phyloP scores from a whole-genome alignment of 176 grass and related monocot genomes.

The Juncus inflexus region DNA sequence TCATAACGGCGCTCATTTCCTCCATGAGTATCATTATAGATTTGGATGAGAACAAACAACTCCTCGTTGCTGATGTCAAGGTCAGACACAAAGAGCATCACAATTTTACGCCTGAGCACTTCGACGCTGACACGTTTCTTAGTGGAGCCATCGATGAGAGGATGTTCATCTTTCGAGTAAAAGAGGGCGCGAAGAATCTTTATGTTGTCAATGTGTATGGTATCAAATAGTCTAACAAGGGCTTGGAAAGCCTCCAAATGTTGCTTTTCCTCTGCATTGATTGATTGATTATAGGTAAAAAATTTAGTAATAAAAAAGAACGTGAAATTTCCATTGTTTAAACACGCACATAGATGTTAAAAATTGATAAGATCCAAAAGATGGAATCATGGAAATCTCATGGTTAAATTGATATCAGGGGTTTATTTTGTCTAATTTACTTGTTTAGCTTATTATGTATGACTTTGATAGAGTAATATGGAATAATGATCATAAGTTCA shows the following conservation, averaged over 20 bases:
- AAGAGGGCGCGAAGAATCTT: slow-evolving; percentile 38
- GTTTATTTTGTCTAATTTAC: no score
- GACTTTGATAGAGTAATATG: no score
- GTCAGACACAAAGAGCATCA: slow-evolving; percentile 43
- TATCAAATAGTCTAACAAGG: slow-evolving; percentile 31
- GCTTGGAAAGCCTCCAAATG: slow-evolving; percentile 36
- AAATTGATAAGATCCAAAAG: no score
- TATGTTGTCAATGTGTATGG: slow-evolving; percentile 42
- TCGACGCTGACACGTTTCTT: slow-evolving; percentile 32
- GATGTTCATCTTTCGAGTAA: slow-evolving; percentile 36
- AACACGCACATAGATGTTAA: no score
- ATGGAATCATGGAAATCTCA: no score
- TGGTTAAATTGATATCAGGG: no score
- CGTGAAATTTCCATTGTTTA: background rate
- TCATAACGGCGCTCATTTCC: slow-evolving; percentile 37
- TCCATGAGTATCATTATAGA: slow-evolving; percentile 31
- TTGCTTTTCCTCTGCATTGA: slow-evolving; percentile 34
- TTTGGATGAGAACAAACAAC: slow-evolving; percentile 39
- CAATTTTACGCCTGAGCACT: slow-evolving; percentile 38
- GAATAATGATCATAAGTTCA: no score
- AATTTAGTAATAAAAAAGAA: slow-evolving; percentile 3
- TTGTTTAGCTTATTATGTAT: background rate
- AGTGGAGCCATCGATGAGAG: slow-evolving; percentile 25
- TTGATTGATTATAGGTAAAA: no score
- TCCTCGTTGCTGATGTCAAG: slow-evolving; percentile 37